Base-by-base conservation (phyloP, 2,329 filamentous ascomycete genomes). In the Zarea fungicola region DNA sequence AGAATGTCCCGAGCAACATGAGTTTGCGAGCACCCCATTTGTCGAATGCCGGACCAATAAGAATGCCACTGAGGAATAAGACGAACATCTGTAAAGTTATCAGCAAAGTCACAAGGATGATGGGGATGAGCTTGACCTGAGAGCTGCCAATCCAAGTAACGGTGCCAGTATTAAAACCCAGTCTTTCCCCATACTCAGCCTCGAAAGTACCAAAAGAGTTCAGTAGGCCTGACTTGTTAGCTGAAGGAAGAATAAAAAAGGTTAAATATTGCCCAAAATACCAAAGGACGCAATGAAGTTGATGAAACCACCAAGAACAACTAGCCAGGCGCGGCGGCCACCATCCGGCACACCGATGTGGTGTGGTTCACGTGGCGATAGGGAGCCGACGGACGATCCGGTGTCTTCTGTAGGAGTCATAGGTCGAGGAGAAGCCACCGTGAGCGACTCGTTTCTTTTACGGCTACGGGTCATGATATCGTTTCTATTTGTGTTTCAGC, bases 131-230 rank as follows among this genome's bases (percentile, higher is more conserved):
- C 18, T 35, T 49, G 40, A 58, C 59, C 50, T 63, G 62, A 19
- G 56, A 25, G 40, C 60, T 57, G 11, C 72, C 71, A 36, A 75
- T 71, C 70, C 70, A 74, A 18, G 69, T 64, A 14, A 73, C 56
- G 35, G 34, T 64, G 55, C 32, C 59, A 18, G 68, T 62, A 6
- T 58, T 53, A 23, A 36, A 42, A 55, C 71, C 48, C 37, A 63
- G 53, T 56, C 67, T 57, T 44, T 61, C 66, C 39, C 55, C 54
- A 53, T 81, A 82, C 59, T 75, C 74, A 4, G 71, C 70, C 52
- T 81, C 76, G 49, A 77, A 81, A 3, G 75, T 71, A 4, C 78
- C 77, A 52, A 78, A 81, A n/a, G 73, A 61, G 52, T 67, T 64
- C 18, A 63, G n/a, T 13, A 63, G 47, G 7, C 60, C 61, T 63